Evolutionary conservation across 176 grass and related monocot genomes (phyloP).

Genomic region (Eleusine indica): DNA sequence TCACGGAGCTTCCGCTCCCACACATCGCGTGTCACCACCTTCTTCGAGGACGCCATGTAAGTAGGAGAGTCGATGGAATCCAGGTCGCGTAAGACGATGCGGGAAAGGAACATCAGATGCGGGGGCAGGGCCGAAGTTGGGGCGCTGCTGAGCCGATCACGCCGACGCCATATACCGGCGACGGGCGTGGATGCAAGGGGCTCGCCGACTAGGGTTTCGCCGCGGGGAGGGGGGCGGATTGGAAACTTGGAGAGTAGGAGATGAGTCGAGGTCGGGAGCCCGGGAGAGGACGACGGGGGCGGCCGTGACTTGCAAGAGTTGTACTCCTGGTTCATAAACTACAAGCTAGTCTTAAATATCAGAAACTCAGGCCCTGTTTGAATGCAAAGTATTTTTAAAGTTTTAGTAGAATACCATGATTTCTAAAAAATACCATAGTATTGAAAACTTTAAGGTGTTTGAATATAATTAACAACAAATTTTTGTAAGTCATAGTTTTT

Average conservation of each 20-base stretch:
- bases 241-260: neutral
- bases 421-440: too few species aligned
- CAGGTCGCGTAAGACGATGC: slow-evolving; percentile 60
- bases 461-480: too few species aligned
- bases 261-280: neutral
- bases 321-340: too few species aligned
- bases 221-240: neutral
- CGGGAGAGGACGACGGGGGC: neutral
- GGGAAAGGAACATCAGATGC: slow-evolving; percentile 75
- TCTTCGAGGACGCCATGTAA: slow-evolving; percentile 75
- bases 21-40: slow-evolving; percentile 82
- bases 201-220: slow-evolving; percentile 49
- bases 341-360: too few species aligned
- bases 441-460: too few species aligned
- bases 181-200: neutral
- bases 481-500: too few species aligned
- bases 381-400: too few species aligned
- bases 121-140: slow-evolving; percentile 7
- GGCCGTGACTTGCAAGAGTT: neutral
- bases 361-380: neutral
- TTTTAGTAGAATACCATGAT: too few species aligned
- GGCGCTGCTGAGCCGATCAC: slow-evolving; percentile 24
- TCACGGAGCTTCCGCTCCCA: slow-evolving; percentile 96
- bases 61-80: slow-evolving; percentile 49
- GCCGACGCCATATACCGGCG: slow-evolving; percentile 39